phyloP scores from a whole-genome alignment of 169 alveolate genomes.

The Cryptosporidium tyzzeri region DNA sequence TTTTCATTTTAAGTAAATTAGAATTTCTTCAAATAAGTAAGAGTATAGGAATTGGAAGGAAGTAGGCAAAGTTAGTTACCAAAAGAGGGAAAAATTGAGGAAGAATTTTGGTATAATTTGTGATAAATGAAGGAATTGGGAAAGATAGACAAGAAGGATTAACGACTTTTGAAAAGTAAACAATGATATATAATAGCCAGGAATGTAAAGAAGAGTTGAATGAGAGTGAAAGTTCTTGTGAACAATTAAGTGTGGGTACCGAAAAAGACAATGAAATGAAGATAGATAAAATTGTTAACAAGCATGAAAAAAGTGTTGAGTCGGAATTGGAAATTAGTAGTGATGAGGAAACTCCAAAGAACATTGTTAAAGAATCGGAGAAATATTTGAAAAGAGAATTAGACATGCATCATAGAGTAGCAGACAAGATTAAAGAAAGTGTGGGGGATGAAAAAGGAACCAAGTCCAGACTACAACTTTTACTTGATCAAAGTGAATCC shows the following conservation, averaged over 20 bases:
- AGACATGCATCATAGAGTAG: constrained; percentile 25
- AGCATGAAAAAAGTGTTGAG: background rate
- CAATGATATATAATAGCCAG: background rate
- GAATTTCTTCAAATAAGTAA: background rate
- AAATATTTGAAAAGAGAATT: constrained; percentile 37
- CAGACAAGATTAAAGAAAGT: constrained; percentile 25
- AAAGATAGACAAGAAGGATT: background rate
- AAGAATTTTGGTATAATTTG: background rate
- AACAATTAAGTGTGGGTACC: background rate
- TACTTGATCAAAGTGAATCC: constrained; percentile 59
- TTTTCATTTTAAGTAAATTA: no score
- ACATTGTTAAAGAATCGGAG: constrained; percentile 19
- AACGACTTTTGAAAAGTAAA: background rate
- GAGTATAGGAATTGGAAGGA: background rate
- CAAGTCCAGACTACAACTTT: constrained; percentile 24
- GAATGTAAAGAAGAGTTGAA: constrained; percentile 5
- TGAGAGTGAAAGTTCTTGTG: background rate
- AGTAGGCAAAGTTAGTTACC: background rate
- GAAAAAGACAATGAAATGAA: background rate
- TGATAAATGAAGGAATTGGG: constrained; percentile 5
- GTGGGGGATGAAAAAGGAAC: background rate
- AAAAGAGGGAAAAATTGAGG: background rate
- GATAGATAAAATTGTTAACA: background rate
- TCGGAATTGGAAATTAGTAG: constrained; percentile 22
- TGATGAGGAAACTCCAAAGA: constrained; percentile 19